Percentiles rank a stretch among this genome's conserved stretches.
Conservation (phyloP, 768 basidiomycete genomes). For the Suillus subluteus region DNA sequence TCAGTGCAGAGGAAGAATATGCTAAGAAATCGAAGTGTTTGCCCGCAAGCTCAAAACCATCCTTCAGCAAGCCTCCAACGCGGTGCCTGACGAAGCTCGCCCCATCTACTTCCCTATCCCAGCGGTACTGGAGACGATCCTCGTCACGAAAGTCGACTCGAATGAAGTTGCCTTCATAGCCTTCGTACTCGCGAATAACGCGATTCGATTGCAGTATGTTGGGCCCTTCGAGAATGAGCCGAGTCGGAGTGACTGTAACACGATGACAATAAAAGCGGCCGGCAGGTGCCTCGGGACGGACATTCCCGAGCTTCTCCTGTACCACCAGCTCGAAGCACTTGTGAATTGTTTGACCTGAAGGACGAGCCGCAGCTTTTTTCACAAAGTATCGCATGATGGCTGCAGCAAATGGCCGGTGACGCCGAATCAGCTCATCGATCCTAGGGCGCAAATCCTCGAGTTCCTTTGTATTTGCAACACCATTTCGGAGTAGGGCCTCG, state of each 20-base stretch:
- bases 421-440: slow-evolving; percentile 45
- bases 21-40: slow-evolving; percentile 79
- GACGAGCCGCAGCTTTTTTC: slow-evolving; percentile 49
- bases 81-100: slow-evolving; percentile 56
- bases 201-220: slow-evolving; percentile 78
- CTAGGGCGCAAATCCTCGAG: slow-evolving; percentile 47
- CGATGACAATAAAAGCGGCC: slow-evolving; percentile 70
- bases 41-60: slow-evolving; percentile 73
- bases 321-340: slow-evolving; percentile 50
- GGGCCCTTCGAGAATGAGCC: slow-evolving; percentile 76
- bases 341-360: slow-evolving; percentile 44
- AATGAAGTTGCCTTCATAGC: slow-evolving; percentile 69
- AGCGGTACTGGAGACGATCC: slow-evolving; percentile 72
- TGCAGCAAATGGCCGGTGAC: slow-evolving; percentile 40
- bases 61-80: slow-evolving; percentile 60
- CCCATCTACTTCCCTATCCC: slow-evolving; percentile 69
- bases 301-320: slow-evolving; percentile 19
- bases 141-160: slow-evolving; percentile 88
- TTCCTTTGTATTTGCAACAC: slow-evolving; percentile 62
- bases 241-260: slow-evolving; percentile 76
- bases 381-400: slow-evolving; percentile 59
- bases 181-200: slow-evolving; percentile 69
- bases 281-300: slow-evolving; percentile 28
- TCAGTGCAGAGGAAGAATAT: slow-evolving; percentile 78
- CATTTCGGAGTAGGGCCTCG: slow-evolving; percentile 68